phyloP scores from a whole-genome alignment of 805 yeast genomes.

The Candida adriatica region DNA sequence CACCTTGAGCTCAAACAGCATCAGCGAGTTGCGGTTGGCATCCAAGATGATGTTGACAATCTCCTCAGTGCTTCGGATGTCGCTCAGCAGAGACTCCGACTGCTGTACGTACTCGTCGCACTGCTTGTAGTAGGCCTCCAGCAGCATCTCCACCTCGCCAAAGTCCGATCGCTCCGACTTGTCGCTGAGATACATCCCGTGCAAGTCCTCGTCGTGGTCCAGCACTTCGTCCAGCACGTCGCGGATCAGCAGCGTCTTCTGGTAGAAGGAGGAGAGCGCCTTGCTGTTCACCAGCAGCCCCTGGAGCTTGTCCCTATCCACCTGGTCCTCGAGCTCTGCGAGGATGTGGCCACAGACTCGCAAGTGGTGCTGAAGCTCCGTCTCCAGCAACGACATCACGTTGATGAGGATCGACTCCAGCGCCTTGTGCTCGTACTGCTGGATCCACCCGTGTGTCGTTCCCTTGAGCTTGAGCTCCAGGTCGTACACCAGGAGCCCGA shows the following conservation, averaged over 20 bases:
- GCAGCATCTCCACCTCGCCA: constrained; percentile 78
- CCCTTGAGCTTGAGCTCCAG: constrained; percentile 63
- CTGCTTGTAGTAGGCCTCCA: constrained; percentile 86
- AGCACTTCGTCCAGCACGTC: constrained; percentile 77
- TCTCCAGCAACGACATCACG: constrained; percentile 72
- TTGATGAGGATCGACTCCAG: constrained; percentile 76
- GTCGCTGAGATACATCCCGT: constrained; percentile 67
- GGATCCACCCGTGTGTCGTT: constrained; percentile 29
- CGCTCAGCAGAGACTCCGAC: constrained; percentile 73
- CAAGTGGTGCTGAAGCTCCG: constrained; percentile 59
- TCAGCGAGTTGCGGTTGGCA: constrained; percentile 82
- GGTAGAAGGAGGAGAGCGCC: constrained; percentile 63
- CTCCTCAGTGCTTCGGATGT: constrained; percentile 87
- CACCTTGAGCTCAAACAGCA: constrained; percentile 79
- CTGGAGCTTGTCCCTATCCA: constrained; percentile 67
- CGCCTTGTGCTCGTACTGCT: constrained; percentile 73
- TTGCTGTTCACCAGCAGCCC: constrained; percentile 71
- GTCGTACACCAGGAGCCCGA: constrained; percentile 81
- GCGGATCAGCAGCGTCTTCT: constrained; percentile 66
- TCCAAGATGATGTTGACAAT: constrained; percentile 87
- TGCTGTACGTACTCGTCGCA: constrained; percentile 92
- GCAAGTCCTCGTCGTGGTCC: constrained; percentile 81
- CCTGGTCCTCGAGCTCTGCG: constrained; percentile 67
- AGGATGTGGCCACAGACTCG: constrained; percentile 56
- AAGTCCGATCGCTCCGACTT: constrained; percentile 30